These are phyloP conservation scores for Meyerozyma sp. DNA, from an alignment of 1,139 yeast species.

Conservation along the genomic window DNA sequence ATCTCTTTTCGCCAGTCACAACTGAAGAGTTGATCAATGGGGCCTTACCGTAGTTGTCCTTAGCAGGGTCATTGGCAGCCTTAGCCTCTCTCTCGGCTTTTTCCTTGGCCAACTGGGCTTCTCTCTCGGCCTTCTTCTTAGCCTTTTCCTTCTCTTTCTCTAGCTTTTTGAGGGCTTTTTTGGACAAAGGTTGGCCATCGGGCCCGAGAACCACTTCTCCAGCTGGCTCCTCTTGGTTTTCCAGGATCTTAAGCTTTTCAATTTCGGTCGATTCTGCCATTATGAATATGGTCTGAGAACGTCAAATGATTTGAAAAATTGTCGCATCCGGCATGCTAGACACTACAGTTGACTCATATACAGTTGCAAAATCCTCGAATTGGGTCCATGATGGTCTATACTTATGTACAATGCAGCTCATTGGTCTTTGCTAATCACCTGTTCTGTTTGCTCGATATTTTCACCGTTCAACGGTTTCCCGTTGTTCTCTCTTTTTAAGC, in stretches of 20 bases:
- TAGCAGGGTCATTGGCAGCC: constrained; percentile 75
- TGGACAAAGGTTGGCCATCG: constrained; percentile 93
- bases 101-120: constrained; percentile 81
- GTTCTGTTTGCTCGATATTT: constrained; percentile 5
- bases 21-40: constrained; percentile 79
- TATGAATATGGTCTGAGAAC: neutral
- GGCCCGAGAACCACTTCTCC: constrained; percentile 49
- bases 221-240: constrained; percentile 14
- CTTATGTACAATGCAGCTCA: no score
- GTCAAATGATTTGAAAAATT: neutral
- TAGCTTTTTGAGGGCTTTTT: constrained; percentile 90
- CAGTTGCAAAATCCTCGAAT: neutral
- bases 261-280: constrained; percentile 34
- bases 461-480: constrained; percentile 7
- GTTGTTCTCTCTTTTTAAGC: constrained; percentile 19
- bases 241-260: constrained; percentile 27
- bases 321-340: neutral
- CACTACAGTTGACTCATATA: neutral
- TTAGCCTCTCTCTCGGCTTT: constrained; percentile 73
- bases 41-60: constrained; percentile 81
- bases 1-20: constrained; percentile 58
- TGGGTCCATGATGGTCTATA: no score
- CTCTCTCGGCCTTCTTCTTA: constrained; percentile 88
- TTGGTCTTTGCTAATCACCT: no score
- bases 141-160: constrained; percentile 93